Evolutionary conservation across 257 asterid species (phyloP).

Genomic region (Gentiana macrophylla): DNA sequence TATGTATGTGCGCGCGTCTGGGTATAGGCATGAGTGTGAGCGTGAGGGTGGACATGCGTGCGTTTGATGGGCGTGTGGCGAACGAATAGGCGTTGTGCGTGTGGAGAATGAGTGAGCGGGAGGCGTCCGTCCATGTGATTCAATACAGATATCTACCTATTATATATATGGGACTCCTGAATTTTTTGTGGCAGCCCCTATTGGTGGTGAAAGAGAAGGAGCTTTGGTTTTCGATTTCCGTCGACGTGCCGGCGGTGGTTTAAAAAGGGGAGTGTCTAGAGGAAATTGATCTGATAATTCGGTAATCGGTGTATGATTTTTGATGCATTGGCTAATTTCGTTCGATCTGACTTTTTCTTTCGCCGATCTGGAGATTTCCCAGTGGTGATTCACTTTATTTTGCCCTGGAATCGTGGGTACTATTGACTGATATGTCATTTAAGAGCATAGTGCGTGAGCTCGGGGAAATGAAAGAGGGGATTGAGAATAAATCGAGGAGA

Average conservation of each 20-base stretch:
- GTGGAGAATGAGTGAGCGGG: too few species aligned
- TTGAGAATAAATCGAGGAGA: slow-evolving; percentile 23
- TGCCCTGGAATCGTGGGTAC: not conserved
- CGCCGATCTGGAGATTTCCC: slow-evolving; percentile 24
- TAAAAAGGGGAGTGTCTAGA: slow-evolving; percentile 10
- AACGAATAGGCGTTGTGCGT: too few species aligned
- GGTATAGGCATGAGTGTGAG: too few species aligned
- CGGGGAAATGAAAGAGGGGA: slow-evolving; percentile 18
- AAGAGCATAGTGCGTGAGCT: slow-evolving; percentile 25
- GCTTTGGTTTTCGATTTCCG: slow-evolving; percentile 4
- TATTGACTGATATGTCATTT: not conserved
- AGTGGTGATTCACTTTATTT: slow-evolving; percentile 2
- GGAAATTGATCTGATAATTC: slow-evolving; percentile 15
- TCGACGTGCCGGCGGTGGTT: slow-evolving; percentile 15
- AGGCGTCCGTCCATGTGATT: too few species aligned
- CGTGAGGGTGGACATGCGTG: too few species aligned
- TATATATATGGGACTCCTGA: too few species aligned
- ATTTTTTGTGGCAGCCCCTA: too few species aligned
- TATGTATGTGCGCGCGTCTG: too few species aligned
- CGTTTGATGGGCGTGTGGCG: too few species aligned
- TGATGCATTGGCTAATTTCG: slow-evolving; percentile 6
- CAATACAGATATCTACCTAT: too few species aligned
- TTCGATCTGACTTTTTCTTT: slow-evolving; percentile 30
- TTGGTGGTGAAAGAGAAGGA: slow-evolving; percentile 6
- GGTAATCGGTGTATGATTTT: too few species aligned